Conservation (phyloP, 2,329 filamentous ascomycete species). For the Paramyrothecium roridum region DNA sequence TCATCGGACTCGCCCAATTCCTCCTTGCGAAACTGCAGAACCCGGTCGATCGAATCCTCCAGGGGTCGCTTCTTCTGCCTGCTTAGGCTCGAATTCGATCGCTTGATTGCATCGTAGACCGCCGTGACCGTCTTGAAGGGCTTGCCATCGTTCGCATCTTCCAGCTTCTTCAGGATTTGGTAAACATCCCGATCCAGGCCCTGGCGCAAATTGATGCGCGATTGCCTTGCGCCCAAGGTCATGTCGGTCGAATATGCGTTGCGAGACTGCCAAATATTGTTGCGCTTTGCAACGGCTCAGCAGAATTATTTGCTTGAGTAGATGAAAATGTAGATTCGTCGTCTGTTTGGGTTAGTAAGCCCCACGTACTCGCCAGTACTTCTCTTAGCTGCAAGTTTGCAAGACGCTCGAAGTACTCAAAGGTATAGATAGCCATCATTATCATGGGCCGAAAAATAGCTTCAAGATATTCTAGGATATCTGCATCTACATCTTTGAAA, state of each 20-base stretch:
- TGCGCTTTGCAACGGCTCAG: neutral
- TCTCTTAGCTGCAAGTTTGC: no score
- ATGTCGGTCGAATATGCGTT: conserved; percentile 3
- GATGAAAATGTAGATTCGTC: neutral
- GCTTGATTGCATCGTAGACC: conserved; percentile 77
- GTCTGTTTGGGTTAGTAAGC: neutral
- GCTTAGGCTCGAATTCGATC: conserved; percentile 83
- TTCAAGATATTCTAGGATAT: no score
- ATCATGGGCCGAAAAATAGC: no score
- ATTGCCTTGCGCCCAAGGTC: conserved; percentile 10
- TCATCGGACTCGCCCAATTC: conserved; percentile 54
- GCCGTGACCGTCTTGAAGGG: conserved; percentile 46
- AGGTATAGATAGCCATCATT: no score
- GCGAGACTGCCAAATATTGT: neutral
- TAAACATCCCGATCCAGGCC: conserved; percentile 70
- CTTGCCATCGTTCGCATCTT: conserved; percentile 59
- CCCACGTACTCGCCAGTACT: no score
- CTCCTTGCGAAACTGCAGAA: conserved; percentile 70
- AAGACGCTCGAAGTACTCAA: no score
- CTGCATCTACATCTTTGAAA: no score
- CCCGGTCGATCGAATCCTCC: conserved; percentile 82
- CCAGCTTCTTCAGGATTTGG: conserved; percentile 72
- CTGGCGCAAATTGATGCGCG: conserved; percentile 15
- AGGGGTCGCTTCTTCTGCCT: conserved; percentile 77
- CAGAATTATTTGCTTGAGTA: no score